phyloP scores from a whole-genome alignment of 805 yeast genomes.

The Suhomyces sp. region DNA sequence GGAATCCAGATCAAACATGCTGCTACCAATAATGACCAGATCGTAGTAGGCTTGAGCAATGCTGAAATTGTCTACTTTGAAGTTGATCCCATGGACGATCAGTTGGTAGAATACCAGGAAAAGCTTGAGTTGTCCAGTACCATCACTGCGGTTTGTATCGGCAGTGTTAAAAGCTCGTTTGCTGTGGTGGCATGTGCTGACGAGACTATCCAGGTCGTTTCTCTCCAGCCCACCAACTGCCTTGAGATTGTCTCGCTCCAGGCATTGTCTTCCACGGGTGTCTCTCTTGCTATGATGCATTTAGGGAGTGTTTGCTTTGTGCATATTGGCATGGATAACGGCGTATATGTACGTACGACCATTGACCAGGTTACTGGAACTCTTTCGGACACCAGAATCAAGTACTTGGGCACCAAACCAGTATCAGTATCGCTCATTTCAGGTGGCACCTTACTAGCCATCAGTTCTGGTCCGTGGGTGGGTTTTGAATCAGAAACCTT shows the following conservation, averaged over 20 bases:
- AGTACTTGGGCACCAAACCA: conserved; percentile 70
- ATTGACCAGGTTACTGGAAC: conserved; percentile 58
- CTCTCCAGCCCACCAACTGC: conserved; percentile 57
- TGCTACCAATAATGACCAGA: conserved; percentile 62
- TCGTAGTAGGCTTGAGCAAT: conserved; percentile 68
- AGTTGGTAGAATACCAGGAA: conserved; percentile 68
- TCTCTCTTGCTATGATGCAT: conserved; percentile 24
- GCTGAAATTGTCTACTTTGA: conserved; percentile 82
- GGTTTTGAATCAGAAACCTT: conserved; percentile 41
- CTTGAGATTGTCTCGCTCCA: conserved; percentile 64
- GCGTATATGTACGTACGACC: conserved; percentile 66
- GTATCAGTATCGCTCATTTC: conserved; percentile 46
- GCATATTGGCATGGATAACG: conserved; percentile 82
- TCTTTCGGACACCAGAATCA: conserved; percentile 58
- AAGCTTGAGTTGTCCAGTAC: conserved; percentile 50
- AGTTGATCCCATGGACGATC: conserved; percentile 53
- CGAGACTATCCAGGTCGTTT: conserved; percentile 63
- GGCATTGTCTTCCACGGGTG: conserved; percentile 51
- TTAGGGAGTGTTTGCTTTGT: conserved; percentile 31
- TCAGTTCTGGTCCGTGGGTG: conserved; percentile 56
- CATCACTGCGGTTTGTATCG: conserved; percentile 42
- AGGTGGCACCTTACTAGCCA: conserved; percentile 28
- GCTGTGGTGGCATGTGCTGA: conserved; percentile 74
- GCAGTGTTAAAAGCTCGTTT: conserved; percentile 48
- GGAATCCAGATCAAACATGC: conserved; percentile 64